Conservation (phyloP, 169 alveolate species). For the Neospora caninum region DNA sequence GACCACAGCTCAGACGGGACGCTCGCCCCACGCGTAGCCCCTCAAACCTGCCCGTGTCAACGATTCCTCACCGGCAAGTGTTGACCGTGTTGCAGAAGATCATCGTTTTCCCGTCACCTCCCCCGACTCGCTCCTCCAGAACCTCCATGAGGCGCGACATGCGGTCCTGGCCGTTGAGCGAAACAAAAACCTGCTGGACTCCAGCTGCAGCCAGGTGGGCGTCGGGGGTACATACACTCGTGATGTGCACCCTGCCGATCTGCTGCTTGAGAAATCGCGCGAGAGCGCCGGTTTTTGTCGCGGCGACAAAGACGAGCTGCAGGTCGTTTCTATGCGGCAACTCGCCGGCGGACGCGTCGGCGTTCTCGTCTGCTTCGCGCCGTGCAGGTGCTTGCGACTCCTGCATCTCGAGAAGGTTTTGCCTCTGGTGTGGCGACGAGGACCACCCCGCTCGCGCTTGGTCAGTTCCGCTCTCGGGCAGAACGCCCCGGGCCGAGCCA, state of each 20-base stretch:
- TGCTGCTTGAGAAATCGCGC: slow-evolving; percentile 14
- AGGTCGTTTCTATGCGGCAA: neutral
- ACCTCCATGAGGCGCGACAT: slow-evolving; percentile 12
- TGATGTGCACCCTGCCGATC: slow-evolving; percentile 40
- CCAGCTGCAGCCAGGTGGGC: slow-evolving; percentile 49
- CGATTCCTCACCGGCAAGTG: slow-evolving; percentile 48
- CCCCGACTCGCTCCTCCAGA: slow-evolving; percentile 37
- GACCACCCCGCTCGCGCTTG: neutral
- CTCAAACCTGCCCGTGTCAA: neutral
- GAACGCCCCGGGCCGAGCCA: neutral
- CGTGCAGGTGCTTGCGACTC: neutral
- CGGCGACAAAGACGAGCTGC: slow-evolving; percentile 57
- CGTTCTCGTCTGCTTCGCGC: neutral
- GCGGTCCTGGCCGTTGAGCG: slow-evolving; percentile 57
- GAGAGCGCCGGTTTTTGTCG: slow-evolving; percentile 66
- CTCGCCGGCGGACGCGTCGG: neutral
- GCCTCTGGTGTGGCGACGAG: neutral
- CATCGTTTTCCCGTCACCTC: slow-evolving; percentile 12
- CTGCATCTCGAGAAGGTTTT: neutral
- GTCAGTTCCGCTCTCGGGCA: neutral
- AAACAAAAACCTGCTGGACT: slow-evolving; percentile 53
- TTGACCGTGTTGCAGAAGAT: slow-evolving; percentile 61
- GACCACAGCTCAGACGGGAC: no score
- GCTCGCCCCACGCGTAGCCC: no score
- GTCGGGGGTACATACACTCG: slow-evolving; percentile 2